These are phyloP conservation scores for Epichloe uncinata DNA, from an alignment of 2,329 filamentous ascomycete genomes.

Conservation along the genomic window DNA sequence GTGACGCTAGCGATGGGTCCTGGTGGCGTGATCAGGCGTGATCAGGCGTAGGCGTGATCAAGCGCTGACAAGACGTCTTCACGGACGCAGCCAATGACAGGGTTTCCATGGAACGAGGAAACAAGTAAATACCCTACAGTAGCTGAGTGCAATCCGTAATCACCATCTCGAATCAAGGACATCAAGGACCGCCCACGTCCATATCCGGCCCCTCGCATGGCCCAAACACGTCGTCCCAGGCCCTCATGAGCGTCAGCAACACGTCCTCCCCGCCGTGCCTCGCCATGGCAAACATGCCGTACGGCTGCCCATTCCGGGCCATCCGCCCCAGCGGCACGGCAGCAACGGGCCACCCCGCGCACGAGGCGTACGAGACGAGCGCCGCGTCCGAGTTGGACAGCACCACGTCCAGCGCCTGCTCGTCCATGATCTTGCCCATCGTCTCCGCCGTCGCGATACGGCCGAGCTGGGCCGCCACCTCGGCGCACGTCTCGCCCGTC, in stretches of 20 bases:
- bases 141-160: too few relatives aligned
- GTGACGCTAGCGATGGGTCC: constrained; percentile 1
- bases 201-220: too few relatives aligned
- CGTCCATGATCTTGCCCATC: background rate
- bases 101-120: too few relatives aligned
- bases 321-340: background rate
- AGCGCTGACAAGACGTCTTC: background rate
- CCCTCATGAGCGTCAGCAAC: constrained; percentile 1
- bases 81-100: too few relatives aligned
- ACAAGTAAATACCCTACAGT: too few relatives aligned
- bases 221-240: background rate
- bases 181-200: too few relatives aligned
- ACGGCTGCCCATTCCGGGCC: constrained; percentile 1
- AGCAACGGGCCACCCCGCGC: background rate
- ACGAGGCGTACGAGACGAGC: background rate
- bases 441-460: background rate
- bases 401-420: background rate
- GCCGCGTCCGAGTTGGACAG: background rate
- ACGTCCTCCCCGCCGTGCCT: background rate
- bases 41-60: constrained; percentile 10
- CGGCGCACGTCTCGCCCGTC: background rate
- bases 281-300: constrained; percentile 2
- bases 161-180: too few relatives aligned
- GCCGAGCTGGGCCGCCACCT: background rate
- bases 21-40: constrained; percentile 8